Percentiles rank a stretch among this genome's conserved stretches.
phyloP scores from a whole-genome alignment of 106 monocot genomes.

The Cymbidium sinense region DNA sequence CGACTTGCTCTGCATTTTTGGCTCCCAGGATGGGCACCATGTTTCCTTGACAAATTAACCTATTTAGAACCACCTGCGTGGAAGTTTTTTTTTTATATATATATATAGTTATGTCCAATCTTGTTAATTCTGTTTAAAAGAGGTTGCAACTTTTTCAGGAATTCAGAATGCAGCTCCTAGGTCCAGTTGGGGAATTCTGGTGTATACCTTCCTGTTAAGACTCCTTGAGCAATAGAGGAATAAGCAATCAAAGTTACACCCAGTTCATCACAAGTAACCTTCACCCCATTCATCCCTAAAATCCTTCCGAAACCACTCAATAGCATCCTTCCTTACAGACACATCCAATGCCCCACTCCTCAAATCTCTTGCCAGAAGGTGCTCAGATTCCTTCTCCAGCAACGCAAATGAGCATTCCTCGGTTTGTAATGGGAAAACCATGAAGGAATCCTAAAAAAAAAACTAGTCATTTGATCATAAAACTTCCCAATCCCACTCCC shows the following conservation, averaged over 20 bases:
- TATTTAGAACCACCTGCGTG: constrained; percentile 83
- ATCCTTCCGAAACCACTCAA: constrained; percentile 81
- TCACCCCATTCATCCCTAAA: constrained; percentile 92
- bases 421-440: constrained; percentile 31
- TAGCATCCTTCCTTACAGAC: constrained; percentile 58
- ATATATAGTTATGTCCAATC: constrained; percentile 61
- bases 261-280: constrained; percentile 88
- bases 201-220: constrained; percentile 87
- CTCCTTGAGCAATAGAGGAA: constrained; percentile 96
- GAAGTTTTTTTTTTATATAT: constrained; percentile 70
- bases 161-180: constrained; percentile 70
- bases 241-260: constrained; percentile 95
- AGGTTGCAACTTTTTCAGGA: constrained; percentile 82
- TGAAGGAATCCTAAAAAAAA: constrained; percentile 30
- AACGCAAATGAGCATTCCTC: constrained; percentile 50
- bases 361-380: constrained; percentile 36
- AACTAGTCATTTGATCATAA: constrained; percentile 14
- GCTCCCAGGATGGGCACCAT: constrained; percentile 71
- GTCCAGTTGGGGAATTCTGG: constrained; percentile 87
- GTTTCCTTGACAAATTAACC: constrained; percentile 57
- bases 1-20: constrained; percentile 63
- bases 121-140: constrained; percentile 66
- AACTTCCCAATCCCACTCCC: constrained; percentile 3
- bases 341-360: constrained; percentile 39
- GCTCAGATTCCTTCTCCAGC: constrained; percentile 43